A percentile compares a stretch with the other conserved stretches of the same genome.
These are phyloP conservation scores for Colletotrichum sp. DNA, from an alignment of 2,329 filamentous ascomycete genomes.

Conservation along the genomic window DNA sequence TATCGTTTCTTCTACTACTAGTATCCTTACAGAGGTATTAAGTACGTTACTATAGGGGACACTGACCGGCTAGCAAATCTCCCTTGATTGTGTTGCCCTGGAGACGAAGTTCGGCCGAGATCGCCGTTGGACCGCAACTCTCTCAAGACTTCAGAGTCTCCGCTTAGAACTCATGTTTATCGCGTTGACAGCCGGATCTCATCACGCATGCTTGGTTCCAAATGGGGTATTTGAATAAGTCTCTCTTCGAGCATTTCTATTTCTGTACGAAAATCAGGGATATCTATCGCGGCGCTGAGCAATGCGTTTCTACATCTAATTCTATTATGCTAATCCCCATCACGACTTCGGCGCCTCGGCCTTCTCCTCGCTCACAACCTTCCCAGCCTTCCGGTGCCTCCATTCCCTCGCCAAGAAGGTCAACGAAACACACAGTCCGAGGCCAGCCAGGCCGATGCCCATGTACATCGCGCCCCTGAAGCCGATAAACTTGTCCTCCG, in stretches of 20 bases:
- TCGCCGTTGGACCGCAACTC: too few species aligned
- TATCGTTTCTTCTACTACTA: too few species aligned
- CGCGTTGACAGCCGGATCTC: too few species aligned
- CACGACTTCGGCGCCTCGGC: neutral
- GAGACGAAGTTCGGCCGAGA: too few species aligned
- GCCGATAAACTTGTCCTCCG: slow-evolving; percentile 33
- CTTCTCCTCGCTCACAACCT: neutral
- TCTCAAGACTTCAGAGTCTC: too few species aligned
- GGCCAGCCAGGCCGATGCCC: slow-evolving; percentile 39
- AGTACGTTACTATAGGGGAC: too few species aligned
- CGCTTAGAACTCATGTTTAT: too few species aligned
- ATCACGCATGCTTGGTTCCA: too few species aligned
- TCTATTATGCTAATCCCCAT: neutral
- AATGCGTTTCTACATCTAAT: neutral
- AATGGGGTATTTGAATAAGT: neutral
- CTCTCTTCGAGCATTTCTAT: neutral
- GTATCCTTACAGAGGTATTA: too few species aligned
- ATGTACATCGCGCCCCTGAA: slow-evolving; percentile 45
- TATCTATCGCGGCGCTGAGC: neutral
- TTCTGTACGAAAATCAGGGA: neutral
- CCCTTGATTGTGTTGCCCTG: too few species aligned
- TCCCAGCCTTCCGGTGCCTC: neutral
- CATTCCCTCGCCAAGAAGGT: slow-evolving; percentile 15
- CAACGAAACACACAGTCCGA: slow-evolving; percentile 1
- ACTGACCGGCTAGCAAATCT: too few species aligned